Base-by-base conservation (phyloP, 129 eudicot genomes). In the Tagetes patula region DNA sequence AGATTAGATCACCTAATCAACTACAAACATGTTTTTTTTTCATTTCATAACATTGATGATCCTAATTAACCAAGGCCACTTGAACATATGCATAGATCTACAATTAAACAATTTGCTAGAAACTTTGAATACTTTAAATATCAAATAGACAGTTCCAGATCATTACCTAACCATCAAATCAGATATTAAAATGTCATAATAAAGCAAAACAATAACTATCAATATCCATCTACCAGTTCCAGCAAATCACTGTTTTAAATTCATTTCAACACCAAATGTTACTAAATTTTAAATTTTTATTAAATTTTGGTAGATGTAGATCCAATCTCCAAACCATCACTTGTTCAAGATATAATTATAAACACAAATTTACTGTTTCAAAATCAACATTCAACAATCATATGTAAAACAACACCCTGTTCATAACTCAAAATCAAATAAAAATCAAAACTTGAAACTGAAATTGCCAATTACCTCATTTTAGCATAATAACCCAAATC, bases 151-250 rank as follows among this genome's bases (percentile, higher is more conserved):
- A 63, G 65, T 64, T 74, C 65, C 79, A 74, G 79, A 74, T 74
- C 79, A 74, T 50, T 4, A 74, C 79, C 79, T 74, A 74, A 74
- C 79, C 71, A 50, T 74, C 79, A 74, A 64, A 74, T 74, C 79
- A 74, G 60, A 74, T 63, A 74, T 52, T 27, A 74, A 65, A n/a
- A 67, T 45, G 43, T 60, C 45, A 46, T 34, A 61, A 43, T 73
- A 27, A 72, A 58, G 50, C 54, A n/a, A 27, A 62, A 37, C 62
- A 62, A 74, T 33, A 64, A 65, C 72, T 8, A 47, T 73, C 47
- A 73, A 73, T 63, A 11, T 40, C 62, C 79, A 74, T 74, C 72
- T 64, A 74, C 79, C 79, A 48, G 39, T 74, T 74, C 71, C 63
- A 48, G 38, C 69, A 67, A 33, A 67, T 67, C 48, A 34, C 50